These are phyloP conservation scores for Microsporum audouinii DNA, from an alignment of 2,329 filamentous ascomycete genomes.

Conservation along the genomic window DNA sequence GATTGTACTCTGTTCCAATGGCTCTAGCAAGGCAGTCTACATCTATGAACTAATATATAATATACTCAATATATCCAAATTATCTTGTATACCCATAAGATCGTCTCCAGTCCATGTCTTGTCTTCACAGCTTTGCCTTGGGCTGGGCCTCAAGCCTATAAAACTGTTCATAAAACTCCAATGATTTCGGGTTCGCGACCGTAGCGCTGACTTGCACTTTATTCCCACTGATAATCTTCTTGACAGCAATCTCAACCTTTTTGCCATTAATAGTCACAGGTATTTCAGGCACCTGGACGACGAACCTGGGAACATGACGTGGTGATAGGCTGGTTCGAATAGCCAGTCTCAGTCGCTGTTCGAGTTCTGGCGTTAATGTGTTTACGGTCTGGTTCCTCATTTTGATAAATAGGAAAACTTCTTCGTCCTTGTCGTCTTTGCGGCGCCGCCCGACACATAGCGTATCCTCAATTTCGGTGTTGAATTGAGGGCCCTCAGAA, in stretches of 20 bases:
- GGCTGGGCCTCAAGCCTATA: slow-evolving; percentile 9
- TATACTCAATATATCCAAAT: neutral
- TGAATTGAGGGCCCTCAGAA: slow-evolving; percentile 33
- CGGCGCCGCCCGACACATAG: slow-evolving; percentile 31
- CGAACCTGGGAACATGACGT: slow-evolving; percentile 34
- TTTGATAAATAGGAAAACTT: slow-evolving; percentile 33
- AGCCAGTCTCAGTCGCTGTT: slow-evolving; percentile 15
- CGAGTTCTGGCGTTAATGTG: slow-evolving; percentile 17
- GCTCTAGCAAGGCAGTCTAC: too few species aligned
- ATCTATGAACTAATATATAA: neutral
- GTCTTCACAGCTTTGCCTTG: slow-evolving; percentile 12
- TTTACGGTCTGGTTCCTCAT: slow-evolving; percentile 20
- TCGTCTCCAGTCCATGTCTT: neutral
- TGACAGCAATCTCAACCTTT: slow-evolving; percentile 37
- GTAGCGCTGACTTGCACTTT: slow-evolving; percentile 30
- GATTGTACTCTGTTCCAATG: too few species aligned
- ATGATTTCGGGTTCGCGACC: slow-evolving; percentile 30
- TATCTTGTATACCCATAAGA: too few species aligned
- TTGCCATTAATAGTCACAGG: slow-evolving; percentile 39
- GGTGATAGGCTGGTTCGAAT: slow-evolving; percentile 20
- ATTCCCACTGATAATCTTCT: slow-evolving; percentile 30
- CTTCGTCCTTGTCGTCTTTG: slow-evolving; percentile 27
- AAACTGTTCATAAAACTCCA: slow-evolving; percentile 27
- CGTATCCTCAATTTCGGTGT: slow-evolving; percentile 26
- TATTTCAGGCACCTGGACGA: slow-evolving; percentile 30